Evolutionary conservation across 441 rosid species (phyloP).

Genomic region (Gossypium aridum): DNA sequence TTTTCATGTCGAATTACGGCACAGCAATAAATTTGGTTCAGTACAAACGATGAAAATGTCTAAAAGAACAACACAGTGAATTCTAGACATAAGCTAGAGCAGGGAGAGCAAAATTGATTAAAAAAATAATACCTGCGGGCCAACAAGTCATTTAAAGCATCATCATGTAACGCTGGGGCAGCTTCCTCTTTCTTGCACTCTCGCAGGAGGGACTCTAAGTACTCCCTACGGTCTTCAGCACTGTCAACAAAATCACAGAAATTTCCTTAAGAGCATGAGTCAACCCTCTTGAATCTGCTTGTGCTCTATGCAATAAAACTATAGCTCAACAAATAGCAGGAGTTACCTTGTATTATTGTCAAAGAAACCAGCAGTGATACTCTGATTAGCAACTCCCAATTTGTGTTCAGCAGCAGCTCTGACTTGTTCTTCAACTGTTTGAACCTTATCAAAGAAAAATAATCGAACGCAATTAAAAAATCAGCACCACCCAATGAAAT

Average conservation of each 20-base stretch:
- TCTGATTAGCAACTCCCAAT: conserved; percentile 96
- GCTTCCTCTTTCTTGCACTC: conserved; percentile 93
- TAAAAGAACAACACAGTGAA: neutral
- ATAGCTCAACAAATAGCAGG: neutral
- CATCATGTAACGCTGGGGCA: conserved; percentile 85
- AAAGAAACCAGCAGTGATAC: conserved; percentile 94
- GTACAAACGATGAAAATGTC: neutral
- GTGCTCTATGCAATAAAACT: neutral
- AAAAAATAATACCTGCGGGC: conserved; percentile 67
- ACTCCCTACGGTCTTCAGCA: conserved; percentile 94
- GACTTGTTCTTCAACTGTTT: conserved; percentile 95
- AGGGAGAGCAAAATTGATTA: neutral
- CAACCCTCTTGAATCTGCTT: neutral
- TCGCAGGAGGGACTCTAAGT: conserved; percentile 80
- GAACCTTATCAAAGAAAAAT: conserved; percentile 45
- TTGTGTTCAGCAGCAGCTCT: conserved; percentile 95
- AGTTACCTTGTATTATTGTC: conserved; percentile 86
- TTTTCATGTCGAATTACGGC: neutral
- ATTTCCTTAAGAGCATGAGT: conserved; percentile 15
- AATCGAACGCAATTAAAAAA: neutral
- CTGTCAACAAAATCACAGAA: conserved; percentile 33
- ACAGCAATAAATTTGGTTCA: neutral
- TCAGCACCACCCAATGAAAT: neutral
- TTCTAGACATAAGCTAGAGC: neutral
- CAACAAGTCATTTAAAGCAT: conserved; percentile 68